Evolutionary conservation across 2,329 filamentous ascomycete genomes (phyloP), one percentile per base, ranked within the genome.

Genomic region (Fusarium setosum): DNA sequence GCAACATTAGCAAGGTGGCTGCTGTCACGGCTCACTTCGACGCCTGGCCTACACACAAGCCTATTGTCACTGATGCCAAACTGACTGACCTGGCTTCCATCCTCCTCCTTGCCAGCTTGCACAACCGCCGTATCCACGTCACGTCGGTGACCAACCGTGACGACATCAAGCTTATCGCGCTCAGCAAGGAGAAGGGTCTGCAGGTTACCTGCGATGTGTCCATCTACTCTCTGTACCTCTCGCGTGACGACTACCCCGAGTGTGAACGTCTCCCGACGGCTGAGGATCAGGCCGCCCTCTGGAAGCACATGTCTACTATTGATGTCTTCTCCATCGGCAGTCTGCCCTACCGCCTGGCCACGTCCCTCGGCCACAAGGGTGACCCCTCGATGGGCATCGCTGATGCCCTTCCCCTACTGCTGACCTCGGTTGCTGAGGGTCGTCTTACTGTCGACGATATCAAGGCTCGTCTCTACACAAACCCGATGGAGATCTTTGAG

Each of bases 1-100:
- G 91, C 70, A 94, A 94, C 77, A 93, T 94, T 76, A 93, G 88
- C 84, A 93, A 93, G 82, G 92, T 94, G 42, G 90, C 92, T 18
- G 88, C 91, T 10, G 90, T 94, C 63, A 92, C 90, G 52, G 87
- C 89, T 61, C 92, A 94, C 81, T 94, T 94, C 72, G 90, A 90
- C 61, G 85, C 88, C 21, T 94, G 92, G 92, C 92, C 92, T 32
- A 82, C 83, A 5, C 89, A 88, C 81, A 94, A 94, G 82, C 91
- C 92, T 48, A 92, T 94, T 71, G 83, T 94, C 72, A 94, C 92
- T 1, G 92, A 94, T 77, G 92, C 92, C 50, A 93, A 92, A 82
- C 88, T 89, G 56, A 93, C 90, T 2, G 92, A 94, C 72, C 84
- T 94, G 59, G 92, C 92, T n/a, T 94, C 92, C 1, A 90, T 94